Evolutionary conservation across 306 rosid species (phyloP), one percentile per base, ranked within the genome.

Genomic region (Lagenaria siceraria): DNA sequence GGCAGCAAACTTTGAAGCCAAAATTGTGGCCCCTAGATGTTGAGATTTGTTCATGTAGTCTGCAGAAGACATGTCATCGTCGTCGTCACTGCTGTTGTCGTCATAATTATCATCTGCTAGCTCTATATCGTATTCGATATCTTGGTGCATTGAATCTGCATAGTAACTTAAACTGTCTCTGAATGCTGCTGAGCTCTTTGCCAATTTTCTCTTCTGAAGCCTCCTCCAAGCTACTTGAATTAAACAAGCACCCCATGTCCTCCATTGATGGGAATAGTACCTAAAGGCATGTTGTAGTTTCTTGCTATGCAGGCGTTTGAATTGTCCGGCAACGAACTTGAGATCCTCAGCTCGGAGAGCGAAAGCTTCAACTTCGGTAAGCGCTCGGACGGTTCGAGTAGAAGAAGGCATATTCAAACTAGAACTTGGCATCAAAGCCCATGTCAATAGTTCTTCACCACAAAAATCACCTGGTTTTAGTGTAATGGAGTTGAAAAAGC

Each of bases 391-490:
- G 1, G 95, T 86, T 3, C 93, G 86, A 36, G 98, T 94, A 12
- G 97, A 94, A 60, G 94, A 86, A 78, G 97, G 98, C 19, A 91
- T 69, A 82, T 86, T 88, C 33, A 87, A 83, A 75, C 88, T 89
- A 14, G 96, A 88, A 83, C 83, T 91, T 58, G 90, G 97, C 90
- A 90, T 72, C 65, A 94, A 86, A 21, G 98, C 97, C 98, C 98
- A 94, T 77, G 97, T 94, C 75, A 94, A 52, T 58, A 91, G 78
- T 52, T 93, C 98, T 80, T 93, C 96, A 19, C 98, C 96, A 27
- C 97, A 91, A 78, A 94, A 91, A 73, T 91, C 95, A 46, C 96
- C 95, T 0, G 96, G 88, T 81, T 93, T 82, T n/a, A 94, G 95
- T 76, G 88, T 82, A 75, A 90, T 91, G 53, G 91, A 90, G 78